Base-by-base conservation (phyloP, 2,329 filamentous ascomycete species). In the Fonsecaea pedrosoi region DNA sequence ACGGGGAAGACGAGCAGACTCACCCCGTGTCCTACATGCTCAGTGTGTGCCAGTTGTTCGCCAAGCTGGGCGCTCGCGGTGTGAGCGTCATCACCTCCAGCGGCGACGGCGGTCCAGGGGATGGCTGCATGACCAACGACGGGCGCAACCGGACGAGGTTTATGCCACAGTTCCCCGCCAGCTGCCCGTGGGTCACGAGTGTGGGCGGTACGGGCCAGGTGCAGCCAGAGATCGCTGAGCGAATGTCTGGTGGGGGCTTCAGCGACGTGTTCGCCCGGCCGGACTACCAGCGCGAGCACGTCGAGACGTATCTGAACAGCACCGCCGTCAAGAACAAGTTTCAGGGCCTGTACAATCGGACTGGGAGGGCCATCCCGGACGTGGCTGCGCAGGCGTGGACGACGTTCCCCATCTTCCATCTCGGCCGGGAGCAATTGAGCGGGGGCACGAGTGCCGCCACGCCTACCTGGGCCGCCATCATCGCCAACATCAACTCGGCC, bases 151-250 rank as follows among this genome's bases (percentile, higher is more conserved):
- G 79, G 0, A 83, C 83, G 8, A 80, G 83, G 21, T 87, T 89
- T 73, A 78, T 87, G 42, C 83, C 88, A 1, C 84, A 82, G 3
- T 92, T 91, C 76, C 89, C 90, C 0, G 84, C 84, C 0, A 84
- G 84, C 0, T 92, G 90, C 71, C 89, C 89, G 0, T 92, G 86
- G 75, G 84, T 91, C 8, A 91, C 89, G 0, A 79, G 83, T 2
- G 85, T 92, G 0, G 89, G 90, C 3, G 89, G 86, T 0, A 88
- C 86, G 0, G 78, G 81, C 68, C 76, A 78, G 32, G 79, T 79
- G 45, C 73, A 81, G 67, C 86, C 87, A 0, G 82, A 85, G 73
- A 78, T 80, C 13, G 80, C 80, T 3, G 81, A 83, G 25, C 76
- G 83, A 55, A 89, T 87, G 76, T 82, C 85, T n/a, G 80, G 80